Evolutionary conservation across 2,329 filamentous ascomycete genomes (phyloP), one percentile per base, ranked within the genome.

Genomic region (Fusarium aywerte): DNA sequence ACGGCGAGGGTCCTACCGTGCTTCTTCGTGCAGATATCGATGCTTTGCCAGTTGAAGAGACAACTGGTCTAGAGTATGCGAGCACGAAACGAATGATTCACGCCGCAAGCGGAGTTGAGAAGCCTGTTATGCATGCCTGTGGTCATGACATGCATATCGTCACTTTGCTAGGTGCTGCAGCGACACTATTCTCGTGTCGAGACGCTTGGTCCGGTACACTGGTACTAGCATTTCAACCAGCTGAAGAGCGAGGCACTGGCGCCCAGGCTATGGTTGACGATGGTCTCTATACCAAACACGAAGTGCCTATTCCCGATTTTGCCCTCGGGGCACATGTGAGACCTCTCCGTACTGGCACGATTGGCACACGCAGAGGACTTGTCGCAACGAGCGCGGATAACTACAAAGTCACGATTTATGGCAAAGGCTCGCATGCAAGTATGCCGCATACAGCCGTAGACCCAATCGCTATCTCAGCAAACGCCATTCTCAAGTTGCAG

Each of bases 101-200:
- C 11, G 8, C 33, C 11, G 35, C 49, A 0, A 64, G 44, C 3
- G 67, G 62, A 10, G 39, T 38, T 0, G 35, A 49, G 53, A 83
- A 83, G 51, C 84, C 85, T 0, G 84, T 89, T 0, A 90, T 91
- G 88, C 89, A 91, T 74, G 88, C 88, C 21, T 91, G 88, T 73
- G 89, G 89, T 0, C 89, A 91, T 69, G 88, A 90, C 67, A 86
- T 89, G 79, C 88, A 91, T 72, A 85, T 90, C 25, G 82, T 86
- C 0, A 78, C 79, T 31, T 78, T 90, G 5, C 79, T 91, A 2
- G 89, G 83, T 0, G 83, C 85, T 0, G 82, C 86, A 0, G 79
- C 83, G 20, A 77, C 83, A 0, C 77, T 92, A 0, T 75, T 81
- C 2, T 75, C 74, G 0, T 74, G 77, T 0, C 79, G 75, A n/a